Conservation (phyloP, 371 early-diverging fungal genomes). For the Haplosporangium sp. region DNA sequence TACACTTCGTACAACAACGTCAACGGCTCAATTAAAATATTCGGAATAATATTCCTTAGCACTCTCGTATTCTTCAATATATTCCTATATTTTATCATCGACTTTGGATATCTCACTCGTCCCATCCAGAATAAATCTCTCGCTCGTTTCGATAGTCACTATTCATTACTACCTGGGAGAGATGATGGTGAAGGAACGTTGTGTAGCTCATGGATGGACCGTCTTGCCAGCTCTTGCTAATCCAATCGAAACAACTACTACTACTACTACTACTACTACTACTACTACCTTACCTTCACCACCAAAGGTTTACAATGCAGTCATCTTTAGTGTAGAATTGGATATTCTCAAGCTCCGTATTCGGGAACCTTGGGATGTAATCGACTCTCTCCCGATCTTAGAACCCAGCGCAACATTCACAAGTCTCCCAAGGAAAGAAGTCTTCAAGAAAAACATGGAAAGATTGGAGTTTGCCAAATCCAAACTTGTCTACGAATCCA, state of each 20-base stretch:
- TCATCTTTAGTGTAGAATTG: slow-evolving; percentile 58
- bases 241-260: not conserved
- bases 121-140: slow-evolving; percentile 53
- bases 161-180: slow-evolving; percentile 38
- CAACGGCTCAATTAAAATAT: no score
- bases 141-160: slow-evolving; percentile 36
- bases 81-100: slow-evolving; percentile 31
- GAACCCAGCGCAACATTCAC: slow-evolving; percentile 57
- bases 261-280: no score
- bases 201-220: slow-evolving; percentile 54
- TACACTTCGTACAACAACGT: no score
- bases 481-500: slow-evolving; percentile 59
- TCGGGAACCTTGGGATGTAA: slow-evolving; percentile 54
- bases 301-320: slow-evolving; percentile 55
- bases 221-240: not conserved
- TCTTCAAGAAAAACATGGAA: slow-evolving; percentile 55
- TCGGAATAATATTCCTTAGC: not conserved
- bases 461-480: slow-evolving; percentile 64
- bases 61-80: not conserved
- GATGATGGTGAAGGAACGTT: slow-evolving; percentile 42
- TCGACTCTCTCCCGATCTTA: slow-evolving; percentile 54
- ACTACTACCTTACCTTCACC: not conserved
- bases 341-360: slow-evolving; percentile 57
- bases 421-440: slow-evolving; percentile 42
- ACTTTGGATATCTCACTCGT: slow-evolving; percentile 54